A percentile compares a stretch with the other conserved stretches of the same genome.
Evolutionary conservation across 139 green algal genomes (phyloP).

Genomic region (Chlamydomonas schloesseri): DNA sequence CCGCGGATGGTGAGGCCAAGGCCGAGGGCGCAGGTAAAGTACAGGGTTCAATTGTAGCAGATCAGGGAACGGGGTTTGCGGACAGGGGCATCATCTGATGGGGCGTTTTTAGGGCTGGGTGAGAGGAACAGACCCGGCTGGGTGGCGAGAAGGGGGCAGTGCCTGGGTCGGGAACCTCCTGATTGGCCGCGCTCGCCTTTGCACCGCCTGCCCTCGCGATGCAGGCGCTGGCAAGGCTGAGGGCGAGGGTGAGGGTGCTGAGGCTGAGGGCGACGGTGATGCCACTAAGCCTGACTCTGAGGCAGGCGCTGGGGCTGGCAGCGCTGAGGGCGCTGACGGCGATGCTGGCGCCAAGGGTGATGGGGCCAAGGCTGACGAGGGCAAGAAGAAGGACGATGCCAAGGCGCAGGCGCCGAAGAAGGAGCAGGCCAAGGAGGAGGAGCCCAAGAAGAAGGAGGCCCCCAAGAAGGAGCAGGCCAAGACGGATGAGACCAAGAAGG

Average conservation of each 20-base stretch:
- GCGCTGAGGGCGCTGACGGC: background rate
- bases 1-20: constrained; percentile 3
- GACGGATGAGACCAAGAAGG: background rate
- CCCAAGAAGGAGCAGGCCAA: constrained; percentile 6
- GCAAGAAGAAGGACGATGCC: background rate
- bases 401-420: constrained; percentile 9
- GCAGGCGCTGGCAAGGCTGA: background rate
- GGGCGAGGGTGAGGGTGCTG: background rate
- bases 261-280: background rate
- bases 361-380: background rate
- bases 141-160: no score
- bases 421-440: constrained; percentile 1
- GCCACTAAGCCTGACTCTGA: no score
- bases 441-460: background rate
- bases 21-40: no score
- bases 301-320: no score
- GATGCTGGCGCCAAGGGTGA: background rate
- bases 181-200: no score
- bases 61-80: no score
- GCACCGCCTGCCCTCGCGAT: no score
- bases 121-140: no score
- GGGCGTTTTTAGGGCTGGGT: no score
- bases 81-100: no score
- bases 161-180: no score
- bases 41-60: no score